Base-by-base conservation (phyloP, 371 early-diverging fungal species). In the Scutellospora calospora region DNA sequence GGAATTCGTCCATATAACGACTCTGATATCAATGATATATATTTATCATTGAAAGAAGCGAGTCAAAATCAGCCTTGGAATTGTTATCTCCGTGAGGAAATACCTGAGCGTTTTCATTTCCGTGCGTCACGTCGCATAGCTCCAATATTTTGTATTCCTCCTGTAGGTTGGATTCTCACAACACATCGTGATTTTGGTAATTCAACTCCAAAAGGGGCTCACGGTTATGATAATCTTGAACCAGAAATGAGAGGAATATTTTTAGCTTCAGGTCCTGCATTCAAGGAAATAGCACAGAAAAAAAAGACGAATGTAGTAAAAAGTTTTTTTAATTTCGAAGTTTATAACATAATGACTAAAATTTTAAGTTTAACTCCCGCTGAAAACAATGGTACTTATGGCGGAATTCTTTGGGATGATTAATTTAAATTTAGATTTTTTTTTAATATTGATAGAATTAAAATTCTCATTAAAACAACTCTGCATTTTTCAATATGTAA, bases 201-300 rank as follows among this genome's bases (percentile, higher is more conserved):
- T 84, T 87, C 31, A 76, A 86, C 2, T 54, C 85, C 87, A 4
- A 82, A 85, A 1, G 97, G 96, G 3, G 89, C 91, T 25, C 97
- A 97, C 85, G 98, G 98, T 2, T 98, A 96, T 85, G 94, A 97
- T 83, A 91, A 94, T 83, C 68, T 89, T 71, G 86, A 89, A 25
- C 87, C 86, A 1, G 93, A 94, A 27, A 98, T 98, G 97, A 90
- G 93, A 2, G 96, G 96, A 16, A 91, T 96, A 29, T 97, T 98
- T 82, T 82, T 97, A 80, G 97, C 96, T 4, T 82, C 84, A 27
- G 97, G 97, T 0, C 97, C 97, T 0, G 88, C 90, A 1, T 92
- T 97, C 80, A 60, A 76, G 41, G 55, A 72, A 31, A 55, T 76
- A 29, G 20, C 25, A 9, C 27, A 12, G 5, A 49, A 16, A n/a